These are phyloP conservation scores for Microthlaspi erraticum DNA, from an alignment of 345 rosid genomes.

Conservation along the genomic window DNA sequence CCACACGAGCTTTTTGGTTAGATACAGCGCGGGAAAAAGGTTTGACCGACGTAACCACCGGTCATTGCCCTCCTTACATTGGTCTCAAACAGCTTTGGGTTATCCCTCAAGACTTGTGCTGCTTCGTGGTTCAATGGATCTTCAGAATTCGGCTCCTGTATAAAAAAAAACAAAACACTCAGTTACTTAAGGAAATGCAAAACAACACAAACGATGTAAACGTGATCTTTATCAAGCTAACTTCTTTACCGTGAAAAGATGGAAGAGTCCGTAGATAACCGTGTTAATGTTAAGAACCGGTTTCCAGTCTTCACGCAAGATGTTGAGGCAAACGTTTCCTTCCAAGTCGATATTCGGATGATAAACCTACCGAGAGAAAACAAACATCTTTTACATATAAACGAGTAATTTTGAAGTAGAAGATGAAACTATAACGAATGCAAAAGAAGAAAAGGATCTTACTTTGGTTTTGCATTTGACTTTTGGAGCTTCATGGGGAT, in stretches of 20 bases:
- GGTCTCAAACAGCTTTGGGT: slow-evolving; percentile 70
- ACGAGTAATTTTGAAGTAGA: neutral
- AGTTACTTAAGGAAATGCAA: neutral
- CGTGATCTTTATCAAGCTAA: neutral
- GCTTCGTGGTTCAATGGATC: slow-evolving; percentile 98
- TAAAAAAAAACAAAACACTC: neutral
- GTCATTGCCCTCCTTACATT: slow-evolving; percentile 78
- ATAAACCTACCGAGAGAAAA: slow-evolving; percentile 59
- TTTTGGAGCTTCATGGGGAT: slow-evolving; percentile 96
- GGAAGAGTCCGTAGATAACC: slow-evolving; percentile 82
- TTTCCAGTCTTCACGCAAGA: slow-evolving; percentile 98
- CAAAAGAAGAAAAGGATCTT: slow-evolving; percentile 11
- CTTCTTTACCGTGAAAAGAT: slow-evolving; percentile 90
- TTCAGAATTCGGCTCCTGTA: slow-evolving; percentile 88
- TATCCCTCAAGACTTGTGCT: slow-evolving; percentile 85
- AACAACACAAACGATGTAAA: slow-evolving; percentile 3
- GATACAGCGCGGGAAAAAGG: slow-evolving; percentile 70
- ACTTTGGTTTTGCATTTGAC: slow-evolving; percentile 99
- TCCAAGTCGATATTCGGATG: slow-evolving; percentile 99
- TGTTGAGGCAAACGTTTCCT: slow-evolving; percentile 94
- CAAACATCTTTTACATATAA: neutral
- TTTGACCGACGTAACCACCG: slow-evolving; percentile 82
- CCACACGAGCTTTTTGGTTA: slow-evolving; percentile 43
- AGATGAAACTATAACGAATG: neutral
- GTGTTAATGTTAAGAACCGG: slow-evolving; percentile 97